Base-by-base conservation (phyloP, 352 stramenopile species). In the Nothophytophthora sp. region DNA sequence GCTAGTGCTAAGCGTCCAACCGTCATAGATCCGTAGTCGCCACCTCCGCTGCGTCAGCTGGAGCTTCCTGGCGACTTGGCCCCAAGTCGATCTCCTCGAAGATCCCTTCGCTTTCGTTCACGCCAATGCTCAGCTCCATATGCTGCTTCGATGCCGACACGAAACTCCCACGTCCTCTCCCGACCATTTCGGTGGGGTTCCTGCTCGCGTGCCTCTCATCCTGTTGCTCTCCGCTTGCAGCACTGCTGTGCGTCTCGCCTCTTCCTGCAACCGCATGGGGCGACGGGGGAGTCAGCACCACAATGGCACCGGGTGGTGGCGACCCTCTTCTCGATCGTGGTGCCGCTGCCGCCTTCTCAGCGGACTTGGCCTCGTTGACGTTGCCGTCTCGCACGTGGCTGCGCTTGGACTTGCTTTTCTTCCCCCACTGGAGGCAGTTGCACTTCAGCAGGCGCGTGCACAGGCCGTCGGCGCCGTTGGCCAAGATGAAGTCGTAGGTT, bases 401-500 rank as follows among this genome's bases (percentile, higher is more conserved):
- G 23, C 37, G 45, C 38, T 65, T 76, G 46, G 18, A 19, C 15
- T 64, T 71, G 5, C 2, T 28, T 18, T 29, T 25, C 54, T 77
- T 84, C 6, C 47, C 50, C 18, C 76, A 63, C 5, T 57, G 62
- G 5, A 88, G 61, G 48, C 73, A 89, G 20, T 75, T 69, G 55
- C 81, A 92, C 57, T 88, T 90, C 24, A 95, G 76, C 72, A 95
- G 74, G 0, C 82, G 69, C 9, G 72, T 75, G 41, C 80, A 95
- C 34, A 90, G 53, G 1, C 81, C 83, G 15, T 92, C 76, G 34
- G 61, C 84, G 27, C 84, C 84, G 38, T 89, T 89, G 33, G 76
- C 73, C 16, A 92, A 60, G 38, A 95, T 90, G 52, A 91, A 95
- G 45, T 94, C 84, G 66, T 92, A 94, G 3, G 84, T 95, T 2